Percentiles rank a stretch among this genome's conserved stretches.
phyloP scores from a whole-genome alignment of 192 early-diverging fungal species.

The Linnemannia hyalina region DNA sequence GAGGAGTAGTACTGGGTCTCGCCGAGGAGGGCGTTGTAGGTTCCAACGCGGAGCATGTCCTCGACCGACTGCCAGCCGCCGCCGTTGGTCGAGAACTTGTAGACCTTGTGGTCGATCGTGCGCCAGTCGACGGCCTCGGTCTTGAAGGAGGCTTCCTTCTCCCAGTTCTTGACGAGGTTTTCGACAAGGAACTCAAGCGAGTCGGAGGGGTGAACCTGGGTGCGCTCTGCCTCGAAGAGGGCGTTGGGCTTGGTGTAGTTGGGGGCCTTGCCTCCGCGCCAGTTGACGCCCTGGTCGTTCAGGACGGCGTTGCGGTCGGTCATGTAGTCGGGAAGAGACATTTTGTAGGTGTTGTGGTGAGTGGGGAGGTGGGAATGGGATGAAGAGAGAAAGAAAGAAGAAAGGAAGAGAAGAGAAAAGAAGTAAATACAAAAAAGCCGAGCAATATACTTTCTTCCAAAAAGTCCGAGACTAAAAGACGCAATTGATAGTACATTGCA shows the following conservation, averaged over 20 bases:
- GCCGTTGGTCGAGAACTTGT: constrained; percentile 61
- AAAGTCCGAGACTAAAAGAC: background rate
- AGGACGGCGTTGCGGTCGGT: constrained; percentile 62
- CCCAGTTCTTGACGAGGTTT: constrained; percentile 67
- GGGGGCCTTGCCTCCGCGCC: constrained; percentile 59
- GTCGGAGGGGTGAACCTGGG: constrained; percentile 51
- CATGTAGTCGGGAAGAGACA: constrained; percentile 62
- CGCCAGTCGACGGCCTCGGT: constrained; percentile 56
- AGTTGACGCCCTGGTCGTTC: constrained; percentile 53
- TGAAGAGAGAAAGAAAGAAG: background rate
- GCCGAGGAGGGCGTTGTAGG: constrained; percentile 63
- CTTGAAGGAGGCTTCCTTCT: constrained; percentile 63
- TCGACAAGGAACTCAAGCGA: constrained; percentile 56
- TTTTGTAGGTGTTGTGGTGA: background rate
- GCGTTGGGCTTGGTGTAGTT: constrained; percentile 61
- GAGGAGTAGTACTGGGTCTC: constrained; percentile 60
- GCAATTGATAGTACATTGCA: background rate
- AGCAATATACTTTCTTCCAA: background rate
- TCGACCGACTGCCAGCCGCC: constrained; percentile 55
- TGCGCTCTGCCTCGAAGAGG: constrained; percentile 54
- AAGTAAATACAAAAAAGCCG: background rate
- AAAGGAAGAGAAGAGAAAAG: background rate
- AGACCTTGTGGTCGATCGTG: constrained; percentile 58
- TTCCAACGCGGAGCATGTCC: constrained; percentile 61
- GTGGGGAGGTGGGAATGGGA: background rate